Base-by-base conservation (phyloP, 2,329 filamentous ascomycete genomes). In the Aureobasidium lini region DNA sequence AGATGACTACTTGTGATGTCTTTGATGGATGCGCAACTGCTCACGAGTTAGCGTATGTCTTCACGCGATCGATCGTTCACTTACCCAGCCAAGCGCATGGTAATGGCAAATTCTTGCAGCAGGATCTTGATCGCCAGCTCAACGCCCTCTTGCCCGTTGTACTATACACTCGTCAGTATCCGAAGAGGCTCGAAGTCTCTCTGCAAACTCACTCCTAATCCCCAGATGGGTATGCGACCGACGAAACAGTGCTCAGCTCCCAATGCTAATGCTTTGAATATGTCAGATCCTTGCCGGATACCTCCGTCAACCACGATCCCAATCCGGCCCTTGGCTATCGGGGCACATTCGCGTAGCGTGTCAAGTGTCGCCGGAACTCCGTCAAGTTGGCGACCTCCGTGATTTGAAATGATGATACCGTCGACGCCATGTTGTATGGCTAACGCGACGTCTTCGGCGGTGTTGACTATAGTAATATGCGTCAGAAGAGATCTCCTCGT, bases 231-330 rank as follows among this genome's bases (percentile, higher is more conserved):
- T 34, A 63, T 52, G 11, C 59, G 40, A n/a, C 59, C 59, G 4
- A 59, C 32, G 28, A 54, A 61, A 13, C 39, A 47, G 32, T 40
- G 32, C 1, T 78, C 69, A 0, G 78, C 78, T 4, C 78, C 78
- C 1, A 81, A 66, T 1, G 77, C 76, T 1, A 81, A 66, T 0
- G 81, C 81, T 67, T 84, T 84, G 69, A 84, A 78, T 9, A 82
- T 73, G 66, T 84, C 81, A 1, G 75, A 77, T 0, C 79, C 81
- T 15, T 77, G 75, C 44, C 81, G 66, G 34, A 84, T 77, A 0
- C 81, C 81, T 11, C 76, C 79, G 65, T 88, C 85, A 11, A 87
- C 79, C 3, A 40, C 53, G 11, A 57, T 57, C 0, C 15, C 7
- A 15, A 84, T 69, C 52, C 75, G 76, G 32, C 76, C 74, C 1